phyloP scores from a whole-genome alignment of 2,329 filamentous ascomycete species.

The Aspergillus intermedius region DNA sequence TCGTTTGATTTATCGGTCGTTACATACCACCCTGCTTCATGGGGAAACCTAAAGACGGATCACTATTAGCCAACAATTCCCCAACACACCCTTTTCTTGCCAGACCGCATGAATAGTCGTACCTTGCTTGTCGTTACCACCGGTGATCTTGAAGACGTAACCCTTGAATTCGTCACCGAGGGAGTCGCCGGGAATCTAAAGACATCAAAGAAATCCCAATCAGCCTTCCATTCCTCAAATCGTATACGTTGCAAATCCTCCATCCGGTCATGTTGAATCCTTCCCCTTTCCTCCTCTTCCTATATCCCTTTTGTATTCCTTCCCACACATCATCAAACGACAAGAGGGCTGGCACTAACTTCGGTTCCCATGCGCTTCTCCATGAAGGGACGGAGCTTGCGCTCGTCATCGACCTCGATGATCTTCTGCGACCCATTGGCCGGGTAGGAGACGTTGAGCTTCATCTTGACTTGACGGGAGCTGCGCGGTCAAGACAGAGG shows the following conservation, averaged over 20 bases:
- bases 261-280: slow-evolving; percentile 5
- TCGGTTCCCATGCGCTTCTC: slow-evolving; percentile 77
- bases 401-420: slow-evolving; percentile 98
- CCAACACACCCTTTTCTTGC: slow-evolving; percentile 1
- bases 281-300: slow-evolving; percentile 6
- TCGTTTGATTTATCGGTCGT: slow-evolving; percentile 15
- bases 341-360: slow-evolving; percentile 30
- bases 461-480: slow-evolving; percentile 56
- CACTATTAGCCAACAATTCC: slow-evolving; percentile 19
- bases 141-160: slow-evolving; percentile 99
- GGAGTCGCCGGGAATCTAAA: slow-evolving; percentile 80
- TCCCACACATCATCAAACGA: not conserved
- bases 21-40: slow-evolving; percentile 92
- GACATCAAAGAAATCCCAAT: slow-evolving; percentile 22
- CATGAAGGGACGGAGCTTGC: slow-evolving; percentile 98
- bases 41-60: slow-evolving; percentile 63
- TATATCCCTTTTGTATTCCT: slow-evolving; percentile 5
- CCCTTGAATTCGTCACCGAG: slow-evolving; percentile 99
- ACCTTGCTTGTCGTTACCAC: slow-evolving; percentile 99
- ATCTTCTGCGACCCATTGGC: slow-evolving; percentile 99
- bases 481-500: slow-evolving; percentile 43
- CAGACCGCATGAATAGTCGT: slow-evolving; percentile 12
- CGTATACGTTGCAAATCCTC: not conserved
- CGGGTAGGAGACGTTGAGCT: slow-evolving; percentile 80
- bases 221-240: slow-evolving; percentile 19